Conservation (phyloP, 2,329 filamentous ascomycete species). For the Fusarium abutilonis region DNA sequence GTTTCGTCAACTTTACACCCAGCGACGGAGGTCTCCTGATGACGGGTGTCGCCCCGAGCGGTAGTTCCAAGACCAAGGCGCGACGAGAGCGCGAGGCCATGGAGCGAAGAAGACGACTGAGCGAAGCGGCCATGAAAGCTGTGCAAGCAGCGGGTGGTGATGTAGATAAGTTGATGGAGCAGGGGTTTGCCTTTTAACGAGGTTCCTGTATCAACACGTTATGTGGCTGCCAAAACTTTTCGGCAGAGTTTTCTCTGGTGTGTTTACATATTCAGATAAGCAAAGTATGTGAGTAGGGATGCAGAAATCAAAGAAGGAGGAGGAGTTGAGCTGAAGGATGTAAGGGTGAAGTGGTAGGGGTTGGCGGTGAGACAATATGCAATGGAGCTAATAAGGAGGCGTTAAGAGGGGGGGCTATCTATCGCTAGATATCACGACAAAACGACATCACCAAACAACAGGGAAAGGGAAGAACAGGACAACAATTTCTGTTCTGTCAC, state of each 20-base stretch:
- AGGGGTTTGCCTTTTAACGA: constrained; percentile 57
- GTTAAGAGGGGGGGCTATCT: constrained; percentile 13
- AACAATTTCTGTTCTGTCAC: not conserved
- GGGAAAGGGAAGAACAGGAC: not conserved
- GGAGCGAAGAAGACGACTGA: constrained; percentile 76
- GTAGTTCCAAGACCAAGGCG: constrained; percentile 94
- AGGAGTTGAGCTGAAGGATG: not conserved
- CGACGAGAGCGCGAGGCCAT: constrained; percentile 85
- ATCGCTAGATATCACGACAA: constrained; percentile 20
- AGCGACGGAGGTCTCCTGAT: constrained; percentile 81
- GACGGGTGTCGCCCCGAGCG: constrained; percentile 89
- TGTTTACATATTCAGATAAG: constrained; percentile 3
- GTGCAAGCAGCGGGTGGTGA: constrained; percentile 78
- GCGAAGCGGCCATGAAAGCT: constrained; percentile 73
- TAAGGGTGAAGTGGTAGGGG: constrained; percentile 15
- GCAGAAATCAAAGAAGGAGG: not conserved
- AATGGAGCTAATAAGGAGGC: constrained; percentile 16
- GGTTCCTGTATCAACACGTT: constrained; percentile 30
- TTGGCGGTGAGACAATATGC: constrained; percentile 29
- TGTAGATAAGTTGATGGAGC: constrained; percentile 61
- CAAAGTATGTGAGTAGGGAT: not conserved
- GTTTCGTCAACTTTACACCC: constrained; percentile 92
- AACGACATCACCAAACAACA: constrained; percentile 10
- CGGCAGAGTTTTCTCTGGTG: constrained; percentile 1
- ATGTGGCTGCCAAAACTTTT: constrained; percentile 20